Conservation (phyloP, 805 yeast genomes). For the Ogataea paraovalis region DNA sequence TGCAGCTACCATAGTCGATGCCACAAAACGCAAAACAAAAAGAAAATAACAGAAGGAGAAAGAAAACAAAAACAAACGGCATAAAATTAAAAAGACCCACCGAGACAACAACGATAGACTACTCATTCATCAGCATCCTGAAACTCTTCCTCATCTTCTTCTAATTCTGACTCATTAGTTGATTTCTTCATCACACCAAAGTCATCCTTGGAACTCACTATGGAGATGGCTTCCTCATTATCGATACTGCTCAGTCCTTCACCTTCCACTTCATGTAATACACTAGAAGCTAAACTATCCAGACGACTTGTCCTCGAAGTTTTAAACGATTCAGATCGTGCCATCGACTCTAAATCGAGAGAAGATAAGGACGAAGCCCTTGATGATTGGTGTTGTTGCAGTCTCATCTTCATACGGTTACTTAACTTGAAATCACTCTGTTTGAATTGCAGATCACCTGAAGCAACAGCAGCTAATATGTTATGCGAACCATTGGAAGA, state of each 20-base stretch:
- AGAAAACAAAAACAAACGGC: too few relatives aligned
- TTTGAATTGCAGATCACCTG: slow-evolving; percentile 18
- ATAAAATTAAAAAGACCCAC: too few relatives aligned
- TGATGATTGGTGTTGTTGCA: slow-evolving; percentile 19
- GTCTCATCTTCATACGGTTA: slow-evolving; percentile 27
- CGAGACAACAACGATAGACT: neutral
- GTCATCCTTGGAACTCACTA: slow-evolving; percentile 7
- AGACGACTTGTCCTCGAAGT: slow-evolving; percentile 14
- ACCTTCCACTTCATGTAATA: slow-evolving; percentile 14
- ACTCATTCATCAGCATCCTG: slow-evolving; percentile 22
- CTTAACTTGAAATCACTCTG: slow-evolving; percentile 27
- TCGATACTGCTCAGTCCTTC: slow-evolving; percentile 3
- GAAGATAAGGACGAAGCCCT: slow-evolving; percentile 21
- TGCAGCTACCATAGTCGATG: neutral
- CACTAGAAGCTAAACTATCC: slow-evolving; percentile 11
- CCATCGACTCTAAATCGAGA: slow-evolving; percentile 18
- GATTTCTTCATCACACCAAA: neutral
- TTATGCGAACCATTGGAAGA: neutral
- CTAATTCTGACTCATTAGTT: slow-evolving; percentile 1
- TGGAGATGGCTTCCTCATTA: slow-evolving; percentile 6
- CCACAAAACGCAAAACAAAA: neutral
- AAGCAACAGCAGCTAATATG: slow-evolving; percentile 4
- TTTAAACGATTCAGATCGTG: slow-evolving; percentile 22
- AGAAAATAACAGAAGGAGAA: neutral
- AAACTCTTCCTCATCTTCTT: slow-evolving; percentile 15